Conservation (phyloP, 2,329 filamentous ascomycete species). For the Cercospora janseana region DNA sequence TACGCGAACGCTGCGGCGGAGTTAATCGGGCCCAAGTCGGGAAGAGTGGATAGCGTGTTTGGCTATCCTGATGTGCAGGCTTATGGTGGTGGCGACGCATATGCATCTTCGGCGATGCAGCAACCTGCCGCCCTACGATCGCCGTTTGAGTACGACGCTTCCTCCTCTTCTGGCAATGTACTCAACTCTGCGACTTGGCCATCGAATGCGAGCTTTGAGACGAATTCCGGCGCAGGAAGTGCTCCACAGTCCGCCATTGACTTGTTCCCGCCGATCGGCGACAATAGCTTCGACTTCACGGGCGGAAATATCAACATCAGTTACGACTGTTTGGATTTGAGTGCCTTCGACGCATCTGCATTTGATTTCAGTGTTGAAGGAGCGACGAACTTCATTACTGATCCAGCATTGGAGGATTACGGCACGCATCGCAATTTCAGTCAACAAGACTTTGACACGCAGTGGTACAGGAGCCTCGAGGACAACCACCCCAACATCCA, state of each 20-base stretch:
- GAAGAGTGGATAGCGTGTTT: constrained; percentile 29
- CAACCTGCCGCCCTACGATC: constrained; percentile 29
- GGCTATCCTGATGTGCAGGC: constrained; percentile 18
- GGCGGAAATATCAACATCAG: constrained; percentile 43
- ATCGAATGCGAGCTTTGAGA: constrained; percentile 10
- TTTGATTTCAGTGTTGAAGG: constrained; percentile 31
- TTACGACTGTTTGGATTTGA: constrained; percentile 37
- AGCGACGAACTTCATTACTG: constrained; percentile 22
- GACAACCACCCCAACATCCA: neutral
- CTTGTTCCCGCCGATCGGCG: constrained; percentile 20
- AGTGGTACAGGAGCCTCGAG: constrained; percentile 8
- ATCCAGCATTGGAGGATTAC: constrained; percentile 29
- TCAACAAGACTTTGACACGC: constrained; percentile 11
- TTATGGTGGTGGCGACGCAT: constrained; percentile 13
- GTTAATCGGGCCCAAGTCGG: constrained; percentile 16
- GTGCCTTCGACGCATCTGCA: constrained; percentile 32
- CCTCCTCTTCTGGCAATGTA: constrained; percentile 27
- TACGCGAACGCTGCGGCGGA: neutral
- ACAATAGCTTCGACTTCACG: constrained; percentile 44
- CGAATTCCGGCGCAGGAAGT: constrained; percentile 16
- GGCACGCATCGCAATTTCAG: constrained; percentile 1
- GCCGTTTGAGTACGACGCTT: constrained; percentile 36
- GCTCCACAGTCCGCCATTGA: constrained; percentile 21
- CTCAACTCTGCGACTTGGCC: constrained; percentile 33
- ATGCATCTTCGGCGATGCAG: constrained; percentile 4